Base-by-base conservation (phyloP, 1,139 yeast species). In the Geotrichum siamense region DNA sequence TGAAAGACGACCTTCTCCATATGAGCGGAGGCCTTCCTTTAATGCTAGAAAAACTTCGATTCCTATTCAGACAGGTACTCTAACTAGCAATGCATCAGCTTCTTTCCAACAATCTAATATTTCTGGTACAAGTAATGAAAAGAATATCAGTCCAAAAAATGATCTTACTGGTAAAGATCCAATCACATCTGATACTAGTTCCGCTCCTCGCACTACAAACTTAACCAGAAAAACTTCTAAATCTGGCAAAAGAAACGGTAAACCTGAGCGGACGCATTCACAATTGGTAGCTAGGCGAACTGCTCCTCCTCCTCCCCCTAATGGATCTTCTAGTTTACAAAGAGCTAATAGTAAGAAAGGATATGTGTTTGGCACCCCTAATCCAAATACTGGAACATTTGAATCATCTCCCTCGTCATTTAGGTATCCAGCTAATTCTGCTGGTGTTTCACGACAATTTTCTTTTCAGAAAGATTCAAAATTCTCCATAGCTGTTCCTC, bases 1-100 rank as follows among this genome's bases (percentile, higher is more conserved):
- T 56, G 80, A 84, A 55, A 69, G 89, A 44, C 67, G 94, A 36
- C 78, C 79, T 41, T 80, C 94, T 0, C 94, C 94, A 0, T 82
- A 75, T 55, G 78, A 72, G 36, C 52, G 55, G 17, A 44, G 51
- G 22, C 49, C 47, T 23, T 43, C 48, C 13, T 38, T 19, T 15
- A 38, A 44, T 21, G 42, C 48, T 8, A 26, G 41, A 15, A 36
- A 36, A 21, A 35, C 47, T 9, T 39, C 47, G 2, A 35, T 39
- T 25, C 29, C 39, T 2, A 38, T 28, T 25, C 47, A 44, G 23
- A 36, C 41, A 10, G 43, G 43, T 12, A 38, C 42, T 15, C 32
- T 33, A 3, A 30, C 44, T 12, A 34, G 34, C 10, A 36, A 31
- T 19, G 44, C 44, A 16, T 36, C 44, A 9, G 44, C 44, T 4